Evolutionary conservation across 441 rosid genomes (phyloP).

Genomic region (Hura crepitans): DNA sequence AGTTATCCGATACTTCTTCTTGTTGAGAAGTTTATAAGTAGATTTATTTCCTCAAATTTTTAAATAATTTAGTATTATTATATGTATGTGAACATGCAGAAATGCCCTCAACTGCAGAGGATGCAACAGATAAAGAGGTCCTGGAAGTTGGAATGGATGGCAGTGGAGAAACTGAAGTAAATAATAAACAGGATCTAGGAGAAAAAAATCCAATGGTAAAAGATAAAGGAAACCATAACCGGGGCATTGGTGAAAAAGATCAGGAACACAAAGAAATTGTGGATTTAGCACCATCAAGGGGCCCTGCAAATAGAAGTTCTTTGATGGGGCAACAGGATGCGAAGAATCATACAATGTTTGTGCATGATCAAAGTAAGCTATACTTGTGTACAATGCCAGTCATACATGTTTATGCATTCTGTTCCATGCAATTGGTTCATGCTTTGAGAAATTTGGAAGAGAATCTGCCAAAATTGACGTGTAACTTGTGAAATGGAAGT

Average conservation of each 20-base stretch:
- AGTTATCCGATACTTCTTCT: neutral
- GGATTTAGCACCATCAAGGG: slow-evolving; percentile 11
- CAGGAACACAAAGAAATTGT: slow-evolving; percentile 14
- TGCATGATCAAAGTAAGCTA: slow-evolving; percentile 26
- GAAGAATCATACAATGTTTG: slow-evolving; percentile 16
- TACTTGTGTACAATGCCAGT: slow-evolving; percentile 5
- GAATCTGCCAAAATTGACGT: neutral
- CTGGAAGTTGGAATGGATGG: slow-evolving; percentile 23
- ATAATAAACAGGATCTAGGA: slow-evolving; percentile 14
- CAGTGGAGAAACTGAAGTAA: slow-evolving; percentile 18
- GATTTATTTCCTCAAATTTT: neutral
- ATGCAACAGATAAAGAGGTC: slow-evolving; percentile 4
- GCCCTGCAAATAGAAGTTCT: slow-evolving; percentile 18
- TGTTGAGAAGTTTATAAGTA: neutral
- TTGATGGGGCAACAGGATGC: slow-evolving; percentile 18
- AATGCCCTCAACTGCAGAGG: neutral
- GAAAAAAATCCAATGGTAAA: slow-evolving; percentile 20
- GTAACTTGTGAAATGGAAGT: neutral
- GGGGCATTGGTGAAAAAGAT: slow-evolving; percentile 17
- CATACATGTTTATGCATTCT: slow-evolving; percentile 9
- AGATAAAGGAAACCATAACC: slow-evolving; percentile 20
- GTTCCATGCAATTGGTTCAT: neutral
- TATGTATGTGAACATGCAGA: slow-evolving; percentile 10
- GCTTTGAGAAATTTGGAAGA: neutral
- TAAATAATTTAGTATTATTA: neutral